Evolutionary conservation across 768 basidiomycete genomes (phyloP).

Genomic region (Boletales sp.): DNA sequence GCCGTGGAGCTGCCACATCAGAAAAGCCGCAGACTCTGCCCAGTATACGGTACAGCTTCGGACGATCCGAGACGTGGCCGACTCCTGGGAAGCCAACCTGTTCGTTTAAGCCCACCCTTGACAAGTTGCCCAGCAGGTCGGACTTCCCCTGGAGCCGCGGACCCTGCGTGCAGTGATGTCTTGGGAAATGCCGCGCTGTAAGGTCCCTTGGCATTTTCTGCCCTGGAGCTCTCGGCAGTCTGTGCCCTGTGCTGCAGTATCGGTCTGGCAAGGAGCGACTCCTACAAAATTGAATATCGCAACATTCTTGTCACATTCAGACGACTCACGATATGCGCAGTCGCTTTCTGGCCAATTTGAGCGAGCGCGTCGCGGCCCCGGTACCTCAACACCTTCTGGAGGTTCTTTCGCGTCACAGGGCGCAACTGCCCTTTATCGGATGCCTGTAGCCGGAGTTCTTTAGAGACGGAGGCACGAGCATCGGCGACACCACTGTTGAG

Average conservation of each 20-base stretch:
- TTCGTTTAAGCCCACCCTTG: constrained; percentile 46
- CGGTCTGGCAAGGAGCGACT: constrained; percentile 64
- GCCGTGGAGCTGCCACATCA: neutral
- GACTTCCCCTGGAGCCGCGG: constrained; percentile 55
- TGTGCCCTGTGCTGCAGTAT: constrained; percentile 45
- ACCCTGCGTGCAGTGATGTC: constrained; percentile 43
- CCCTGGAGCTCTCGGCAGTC: constrained; percentile 31
- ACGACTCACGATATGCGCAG: constrained; percentile 60
- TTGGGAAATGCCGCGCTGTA: constrained; percentile 24
- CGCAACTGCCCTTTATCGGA: constrained; percentile 46
- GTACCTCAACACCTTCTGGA: constrained; percentile 70
- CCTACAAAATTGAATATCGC: constrained; percentile 38
- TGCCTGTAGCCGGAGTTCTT: constrained; percentile 42
- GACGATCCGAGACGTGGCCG: constrained; percentile 11
- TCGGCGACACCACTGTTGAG: constrained; percentile 50
- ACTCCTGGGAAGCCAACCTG: constrained; percentile 21
- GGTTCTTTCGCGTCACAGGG: constrained; percentile 66
- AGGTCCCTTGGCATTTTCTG: constrained; percentile 22
- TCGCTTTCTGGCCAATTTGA: constrained; percentile 54
- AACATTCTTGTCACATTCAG: neutral
- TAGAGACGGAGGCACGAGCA: constrained; percentile 43
- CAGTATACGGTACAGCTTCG: constrained; percentile 17
- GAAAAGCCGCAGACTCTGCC: constrained; percentile 17
- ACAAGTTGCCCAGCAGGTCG: constrained; percentile 53
- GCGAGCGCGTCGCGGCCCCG: constrained; percentile 43